Evolutionary conservation across 1,284 basidiomycete species (phyloP).

Genomic region (Apiotrichum akiyoshidainum): DNA sequence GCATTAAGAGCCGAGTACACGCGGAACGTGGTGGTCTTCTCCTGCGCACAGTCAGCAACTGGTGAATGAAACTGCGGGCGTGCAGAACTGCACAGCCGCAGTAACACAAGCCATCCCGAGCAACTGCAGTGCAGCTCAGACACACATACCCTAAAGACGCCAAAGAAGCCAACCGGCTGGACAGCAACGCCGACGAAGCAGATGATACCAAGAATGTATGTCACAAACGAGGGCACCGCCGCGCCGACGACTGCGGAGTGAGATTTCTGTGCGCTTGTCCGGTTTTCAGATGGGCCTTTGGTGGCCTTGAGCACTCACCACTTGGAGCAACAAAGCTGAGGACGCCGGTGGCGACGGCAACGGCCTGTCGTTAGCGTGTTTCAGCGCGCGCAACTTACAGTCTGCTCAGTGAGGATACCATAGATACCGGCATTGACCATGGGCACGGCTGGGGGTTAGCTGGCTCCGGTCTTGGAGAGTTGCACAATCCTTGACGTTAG

Average conservation of each 20-base stretch:
- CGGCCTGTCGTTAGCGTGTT: constrained; percentile 38
- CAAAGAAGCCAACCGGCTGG: constrained; percentile 77
- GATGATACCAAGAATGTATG: constrained; percentile 68
- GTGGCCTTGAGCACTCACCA: constrained; percentile 23
- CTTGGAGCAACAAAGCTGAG: constrained; percentile 71
- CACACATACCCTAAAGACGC: constrained; percentile 64
- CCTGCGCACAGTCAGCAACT: constrained; percentile 54
- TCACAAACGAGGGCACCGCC: constrained; percentile 67
- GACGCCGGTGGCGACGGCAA: constrained; percentile 69
- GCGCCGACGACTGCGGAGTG: constrained; percentile 72
- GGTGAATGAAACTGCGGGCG: not conserved
- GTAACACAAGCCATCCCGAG: too few species aligned
- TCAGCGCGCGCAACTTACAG: constrained; percentile 46
- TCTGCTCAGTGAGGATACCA: constrained; percentile 70
- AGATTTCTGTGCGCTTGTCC: not conserved
- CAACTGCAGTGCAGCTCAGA: too few species aligned
- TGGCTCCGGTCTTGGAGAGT: too few species aligned
- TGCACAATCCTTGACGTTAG: not conserved
- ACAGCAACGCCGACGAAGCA: constrained; percentile 68
- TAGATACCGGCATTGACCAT: constrained; percentile 83
- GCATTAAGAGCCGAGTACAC: constrained; percentile 70
- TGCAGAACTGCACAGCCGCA: too few species aligned
- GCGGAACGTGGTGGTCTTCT: constrained; percentile 70
- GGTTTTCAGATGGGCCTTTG: not conserved
- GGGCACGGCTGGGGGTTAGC: constrained; percentile 62